Percentiles rank a stretch among this genome's conserved stretches.
Conservation (phyloP, 2,329 filamentous ascomycete species). For the Colletotrichum aenigma region DNA sequence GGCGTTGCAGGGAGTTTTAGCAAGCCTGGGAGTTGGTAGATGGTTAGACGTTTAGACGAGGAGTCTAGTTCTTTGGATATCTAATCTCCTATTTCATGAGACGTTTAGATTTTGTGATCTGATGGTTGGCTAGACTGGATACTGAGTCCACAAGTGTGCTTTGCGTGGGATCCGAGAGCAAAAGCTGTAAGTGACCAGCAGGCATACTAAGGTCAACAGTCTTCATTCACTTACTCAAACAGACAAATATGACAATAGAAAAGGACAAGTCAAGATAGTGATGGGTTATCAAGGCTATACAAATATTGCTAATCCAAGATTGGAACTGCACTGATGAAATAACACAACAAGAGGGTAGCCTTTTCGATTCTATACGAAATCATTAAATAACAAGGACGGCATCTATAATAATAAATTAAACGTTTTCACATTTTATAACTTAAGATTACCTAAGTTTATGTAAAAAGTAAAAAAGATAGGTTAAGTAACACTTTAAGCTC, state of each 20-base stretch:
- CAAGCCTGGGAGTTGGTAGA: slow-evolving; percentile 15
- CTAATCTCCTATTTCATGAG: too few relatives aligned
- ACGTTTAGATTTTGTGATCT: background rate
- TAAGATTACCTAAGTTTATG: rapidly evolving
- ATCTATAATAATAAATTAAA: too few relatives aligned
- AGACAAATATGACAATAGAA: too few relatives aligned
- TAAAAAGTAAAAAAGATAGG: too few relatives aligned
- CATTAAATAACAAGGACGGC: rapidly evolving
- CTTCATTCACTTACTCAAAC: background rate
- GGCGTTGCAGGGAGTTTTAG: slow-evolving; percentile 49
- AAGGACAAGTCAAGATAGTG: too few relatives aligned
- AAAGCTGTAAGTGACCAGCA: background rate
- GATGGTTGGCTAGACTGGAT: background rate
- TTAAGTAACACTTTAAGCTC: too few relatives aligned
- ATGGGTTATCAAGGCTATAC: too few relatives aligned
- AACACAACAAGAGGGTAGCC: too few relatives aligned
- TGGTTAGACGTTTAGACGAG: background rate
- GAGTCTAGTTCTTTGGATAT: background rate
- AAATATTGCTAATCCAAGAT: too few relatives aligned
- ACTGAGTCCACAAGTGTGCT: background rate
- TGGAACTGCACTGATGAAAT: too few relatives aligned
- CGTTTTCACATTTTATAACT: too few relatives aligned
- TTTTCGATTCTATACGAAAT: too few relatives aligned
- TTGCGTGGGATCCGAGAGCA: background rate
- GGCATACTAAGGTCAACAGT: background rate